A percentile compares a stretch with the other conserved stretches of the same genome.
These are phyloP conservation scores for Cercospora janseana DNA, from an alignment of 2,329 filamentous ascomycete species.

Conservation along the genomic window DNA sequence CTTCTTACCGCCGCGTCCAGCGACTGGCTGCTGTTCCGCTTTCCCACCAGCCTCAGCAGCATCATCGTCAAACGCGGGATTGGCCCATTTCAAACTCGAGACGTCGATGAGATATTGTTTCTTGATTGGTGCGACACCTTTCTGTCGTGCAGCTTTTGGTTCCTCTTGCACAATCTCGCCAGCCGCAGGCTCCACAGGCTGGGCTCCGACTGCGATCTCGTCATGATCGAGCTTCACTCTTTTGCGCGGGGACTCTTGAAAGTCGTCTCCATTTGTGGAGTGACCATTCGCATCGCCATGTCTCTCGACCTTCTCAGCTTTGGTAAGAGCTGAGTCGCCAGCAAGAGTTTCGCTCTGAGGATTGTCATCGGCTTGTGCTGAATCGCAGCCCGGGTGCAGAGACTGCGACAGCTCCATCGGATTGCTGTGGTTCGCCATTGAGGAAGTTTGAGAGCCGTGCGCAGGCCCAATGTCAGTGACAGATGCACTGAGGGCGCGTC, in stretches of 20 bases:
- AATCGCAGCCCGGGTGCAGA: conserved; percentile 24
- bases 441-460: too few species aligned
- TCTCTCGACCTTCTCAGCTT: conserved; percentile 43
- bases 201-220: conserved; percentile 3
- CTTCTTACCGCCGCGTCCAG: conserved; percentile 42
- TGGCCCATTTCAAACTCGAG: conserved; percentile 11
- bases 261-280: conserved; percentile 7
- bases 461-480: too few species aligned
- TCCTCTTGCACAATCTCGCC: conserved; percentile 1
- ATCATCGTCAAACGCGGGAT: conserved; percentile 38
- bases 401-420: conserved; percentile 29
- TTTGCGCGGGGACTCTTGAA: conserved; percentile 39
- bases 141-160: conserved; percentile 36
- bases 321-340: conserved; percentile 41
- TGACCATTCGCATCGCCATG: conserved; percentile 29
- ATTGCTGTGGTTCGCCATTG: conserved; percentile 23
- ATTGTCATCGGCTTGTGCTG: conserved; percentile 31
- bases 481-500: too few species aligned
- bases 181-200: conserved; percentile 11
- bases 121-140: conserved; percentile 69
- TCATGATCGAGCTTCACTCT: conserved; percentile 40
- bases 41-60: conserved; percentile 52
- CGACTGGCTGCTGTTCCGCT: conserved; percentile 33
- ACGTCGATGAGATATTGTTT: conserved; percentile 58
- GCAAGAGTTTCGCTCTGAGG: conserved; percentile 38